These are phyloP conservation scores for Friedmanniomyces endolithicus DNA, from an alignment of 495 filamentous ascomycete genomes.

Conservation along the genomic window DNA sequence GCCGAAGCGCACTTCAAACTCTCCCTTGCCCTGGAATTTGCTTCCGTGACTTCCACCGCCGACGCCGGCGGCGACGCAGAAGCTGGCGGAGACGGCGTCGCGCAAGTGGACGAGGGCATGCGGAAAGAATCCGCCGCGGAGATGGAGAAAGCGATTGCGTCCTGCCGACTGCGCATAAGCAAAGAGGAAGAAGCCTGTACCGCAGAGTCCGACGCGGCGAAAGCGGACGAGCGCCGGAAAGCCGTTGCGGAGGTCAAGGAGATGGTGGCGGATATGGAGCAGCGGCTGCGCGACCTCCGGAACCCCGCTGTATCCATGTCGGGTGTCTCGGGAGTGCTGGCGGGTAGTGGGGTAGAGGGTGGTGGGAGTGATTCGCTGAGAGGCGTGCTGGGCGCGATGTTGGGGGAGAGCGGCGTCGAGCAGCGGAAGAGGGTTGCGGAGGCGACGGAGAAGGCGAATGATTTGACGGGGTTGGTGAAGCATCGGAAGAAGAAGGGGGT, in stretches of 20 bases:
- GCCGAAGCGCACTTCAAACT: conserved; percentile 94
- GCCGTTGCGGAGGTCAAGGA: conserved; percentile 76
- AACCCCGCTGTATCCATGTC: conserved; percentile 45
- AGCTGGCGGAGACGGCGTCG: conserved; percentile 25
- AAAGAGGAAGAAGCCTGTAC: conserved; percentile 50
- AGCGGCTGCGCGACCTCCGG: conserved; percentile 65
- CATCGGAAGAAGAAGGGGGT: conserved; percentile 47
- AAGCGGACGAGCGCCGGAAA: conserved; percentile 44
- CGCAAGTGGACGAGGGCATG: conserved; percentile 49
- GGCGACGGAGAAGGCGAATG: conserved; percentile 67
- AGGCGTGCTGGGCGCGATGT: conserved; percentile 60
- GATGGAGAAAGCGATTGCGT: conserved; percentile 71
- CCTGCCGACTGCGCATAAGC: conserved; percentile 60
- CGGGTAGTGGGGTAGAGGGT: conserved; percentile 31
- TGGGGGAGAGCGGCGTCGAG: conserved; percentile 52
- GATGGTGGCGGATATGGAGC: conserved; percentile 77
- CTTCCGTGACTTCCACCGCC: conserved; percentile 53
- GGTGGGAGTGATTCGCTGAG: conserved; percentile 36
- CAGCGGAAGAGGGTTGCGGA: conserved; percentile 59
- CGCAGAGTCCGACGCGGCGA: conserved; percentile 28
- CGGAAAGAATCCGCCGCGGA: conserved; percentile 63
- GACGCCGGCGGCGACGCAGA: conserved; percentile 32
- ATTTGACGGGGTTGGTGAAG: conserved; percentile 71
- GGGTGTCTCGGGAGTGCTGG: conserved; percentile 40
- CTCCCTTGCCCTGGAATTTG: conserved; percentile 88